Conservation (phyloP, 2,329 filamentous ascomycete genomes). For the Trichoderma sp. region DNA sequence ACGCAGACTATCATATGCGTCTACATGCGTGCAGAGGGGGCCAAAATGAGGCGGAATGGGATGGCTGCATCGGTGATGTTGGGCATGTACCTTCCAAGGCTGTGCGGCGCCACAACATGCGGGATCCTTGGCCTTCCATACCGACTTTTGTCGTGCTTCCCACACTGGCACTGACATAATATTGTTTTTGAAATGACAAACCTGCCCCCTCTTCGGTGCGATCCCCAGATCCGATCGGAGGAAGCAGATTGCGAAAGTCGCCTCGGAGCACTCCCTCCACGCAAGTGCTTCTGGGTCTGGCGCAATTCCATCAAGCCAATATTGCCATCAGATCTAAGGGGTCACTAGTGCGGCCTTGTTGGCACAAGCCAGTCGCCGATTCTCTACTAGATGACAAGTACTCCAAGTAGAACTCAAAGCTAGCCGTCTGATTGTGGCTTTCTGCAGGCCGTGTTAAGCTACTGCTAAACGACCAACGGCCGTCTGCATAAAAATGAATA, state of each 20-base stretch:
- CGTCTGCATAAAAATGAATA: not conserved
- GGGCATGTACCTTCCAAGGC: not conserved
- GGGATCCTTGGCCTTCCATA: not conserved
- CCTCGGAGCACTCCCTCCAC: slow-evolving; percentile 15
- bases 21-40: not conserved
- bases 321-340: slow-evolving; percentile 22
- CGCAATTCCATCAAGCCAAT: not conserved
- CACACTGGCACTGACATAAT: not conserved
- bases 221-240: slow-evolving; percentile 24
- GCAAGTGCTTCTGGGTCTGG: not conserved
- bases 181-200: not conserved
- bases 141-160: slow-evolving; percentile 21
- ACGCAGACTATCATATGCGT: not conserved
- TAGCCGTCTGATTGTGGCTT: not conserved
- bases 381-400: not conserved
- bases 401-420: slow-evolving; percentile 1
- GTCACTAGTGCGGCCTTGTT: slow-evolving; percentile 15
- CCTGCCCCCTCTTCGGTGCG: not conserved
- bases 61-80: slow-evolving; percentile 1
- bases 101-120: slow-evolving; percentile 2
- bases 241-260: slow-evolving; percentile 9
- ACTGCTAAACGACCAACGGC: slow-evolving; percentile 4
- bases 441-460: not conserved
- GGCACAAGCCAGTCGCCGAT: slow-evolving; percentile 6
- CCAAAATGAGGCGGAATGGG: not conserved